Percentiles rank a stretch among this genome's conserved stretches.
Evolutionary conservation across 306 rosid species (phyloP).

Genomic region (Pyrus communis): DNA sequence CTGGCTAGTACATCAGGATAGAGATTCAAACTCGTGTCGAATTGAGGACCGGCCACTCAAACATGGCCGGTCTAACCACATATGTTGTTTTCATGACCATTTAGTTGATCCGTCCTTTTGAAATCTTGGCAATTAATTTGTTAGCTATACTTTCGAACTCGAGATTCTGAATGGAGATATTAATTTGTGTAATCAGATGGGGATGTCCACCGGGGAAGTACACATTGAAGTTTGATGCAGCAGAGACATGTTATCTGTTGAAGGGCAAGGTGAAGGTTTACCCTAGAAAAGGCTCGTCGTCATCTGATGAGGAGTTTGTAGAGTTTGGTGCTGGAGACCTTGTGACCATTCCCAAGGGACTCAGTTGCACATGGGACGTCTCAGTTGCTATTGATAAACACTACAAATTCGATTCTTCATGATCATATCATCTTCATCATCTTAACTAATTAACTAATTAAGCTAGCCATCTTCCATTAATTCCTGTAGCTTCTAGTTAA

Average conservation of each 20-base stretch:
- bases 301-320: slow-evolving; percentile 23
- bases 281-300: slow-evolving; percentile 43
- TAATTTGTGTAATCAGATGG: slow-evolving; percentile 38
- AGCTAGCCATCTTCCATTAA: neutral
- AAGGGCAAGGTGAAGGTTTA: slow-evolving; percentile 84
- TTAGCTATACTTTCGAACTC: neutral
- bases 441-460: neutral
- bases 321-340: slow-evolving; percentile 89
- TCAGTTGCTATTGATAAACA: slow-evolving; percentile 74
- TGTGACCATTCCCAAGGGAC: slow-evolving; percentile 75
- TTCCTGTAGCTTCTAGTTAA: neutral
- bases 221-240: slow-evolving; percentile 71
- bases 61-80: neutral
- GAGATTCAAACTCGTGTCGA: neutral
- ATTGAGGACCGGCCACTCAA: neutral
- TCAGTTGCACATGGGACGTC: slow-evolving; percentile 91
- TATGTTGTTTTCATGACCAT: neutral
- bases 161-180: neutral
- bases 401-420: slow-evolving; percentile 62
- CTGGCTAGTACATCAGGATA: neutral
- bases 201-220: slow-evolving; percentile 94
- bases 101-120: neutral
- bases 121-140: neutral
- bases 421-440: slow-evolving; percentile 5
- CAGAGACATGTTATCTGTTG: slow-evolving; percentile 73